Evolutionary conservation across 2,329 filamentous ascomycete species (phyloP).

Genomic region (Calonectria pauciramosa): DNA sequence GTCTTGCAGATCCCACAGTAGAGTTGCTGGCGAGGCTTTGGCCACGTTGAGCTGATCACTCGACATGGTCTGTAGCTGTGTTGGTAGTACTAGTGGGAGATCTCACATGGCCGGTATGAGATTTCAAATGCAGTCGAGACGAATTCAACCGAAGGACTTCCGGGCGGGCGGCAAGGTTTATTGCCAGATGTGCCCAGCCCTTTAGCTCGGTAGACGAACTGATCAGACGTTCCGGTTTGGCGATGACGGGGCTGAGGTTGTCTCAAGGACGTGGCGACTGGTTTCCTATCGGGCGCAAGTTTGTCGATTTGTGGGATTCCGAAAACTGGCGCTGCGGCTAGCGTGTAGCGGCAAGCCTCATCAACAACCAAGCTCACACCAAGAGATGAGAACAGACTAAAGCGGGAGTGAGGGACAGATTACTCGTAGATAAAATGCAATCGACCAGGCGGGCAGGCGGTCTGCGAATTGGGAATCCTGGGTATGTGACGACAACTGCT

Average conservation of each 20-base stretch:
- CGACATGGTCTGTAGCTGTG: conserved; percentile 40
- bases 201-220: neutral
- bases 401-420: conserved; percentile 12
- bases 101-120: conserved; percentile 39
- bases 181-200: conserved; percentile 28
- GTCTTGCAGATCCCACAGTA: conserved; percentile 59
- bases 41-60: conserved; percentile 21
- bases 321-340: conserved; percentile 16
- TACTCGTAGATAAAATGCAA: conserved; percentile 16
- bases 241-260: conserved; percentile 14
- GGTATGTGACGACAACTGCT: conserved; percentile 33
- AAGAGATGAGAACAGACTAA: conserved; percentile 13
- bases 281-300: conserved; percentile 16
- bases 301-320: conserved; percentile 3
- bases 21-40: conserved; percentile 37
- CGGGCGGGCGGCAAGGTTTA: conserved; percentile 29
- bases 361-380: conserved; percentile 14
- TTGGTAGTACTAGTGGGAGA: conserved; percentile 28
- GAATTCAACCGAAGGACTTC: conserved; percentile 11
- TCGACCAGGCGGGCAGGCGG: conserved; percentile 26
- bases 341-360: conserved; percentile 22
- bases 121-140: neutral
- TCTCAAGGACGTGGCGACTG: conserved; percentile 13
- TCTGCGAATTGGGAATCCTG: conserved; percentile 34
- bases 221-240: conserved; percentile 4